Evolutionary conservation across 108 stramenopile genomes (phyloP).

Genomic region (Nitzschia sp.): DNA sequence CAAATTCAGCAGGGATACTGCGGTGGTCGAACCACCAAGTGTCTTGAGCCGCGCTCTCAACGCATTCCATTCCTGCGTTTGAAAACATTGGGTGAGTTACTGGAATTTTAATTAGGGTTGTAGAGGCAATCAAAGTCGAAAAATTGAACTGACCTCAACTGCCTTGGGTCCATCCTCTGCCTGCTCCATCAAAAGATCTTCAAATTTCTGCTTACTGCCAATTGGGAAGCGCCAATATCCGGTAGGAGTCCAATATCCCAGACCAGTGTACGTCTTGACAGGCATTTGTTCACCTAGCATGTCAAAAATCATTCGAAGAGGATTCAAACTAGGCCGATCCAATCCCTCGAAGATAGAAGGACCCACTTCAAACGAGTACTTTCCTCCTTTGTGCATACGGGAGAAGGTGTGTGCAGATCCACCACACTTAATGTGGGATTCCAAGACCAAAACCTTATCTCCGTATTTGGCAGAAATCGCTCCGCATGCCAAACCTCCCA

Average conservation of each 20-base stretch:
- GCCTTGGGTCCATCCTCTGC: constrained; percentile 86
- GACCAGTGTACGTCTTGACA: constrained; percentile 88
- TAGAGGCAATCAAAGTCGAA: neutral
- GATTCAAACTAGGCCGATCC: constrained; percentile 84
- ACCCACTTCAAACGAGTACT: constrained; percentile 90
- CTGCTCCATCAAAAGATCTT: constrained; percentile 80
- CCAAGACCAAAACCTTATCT: constrained; percentile 68
- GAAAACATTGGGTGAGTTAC: neutral
- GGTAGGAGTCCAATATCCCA: constrained; percentile 88
- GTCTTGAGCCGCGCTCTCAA: constrained; percentile 81
- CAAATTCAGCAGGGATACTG: constrained; percentile 82
- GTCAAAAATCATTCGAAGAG: constrained; percentile 90
- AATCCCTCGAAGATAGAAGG: constrained; percentile 90
- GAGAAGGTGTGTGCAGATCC: constrained; percentile 88
- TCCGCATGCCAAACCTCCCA: constrained; percentile 87
- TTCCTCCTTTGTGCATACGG: constrained; percentile 84
- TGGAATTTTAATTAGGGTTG: neutral
- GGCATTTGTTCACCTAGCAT: constrained; percentile 87
- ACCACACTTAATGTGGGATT: constrained; percentile 88
- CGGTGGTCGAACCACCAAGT: constrained; percentile 83
- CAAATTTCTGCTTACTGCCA: constrained; percentile 68
- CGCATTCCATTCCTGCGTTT: constrained; percentile 77
- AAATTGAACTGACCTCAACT: constrained; percentile 43
- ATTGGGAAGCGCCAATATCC: constrained; percentile 92
- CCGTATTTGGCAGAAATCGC: constrained; percentile 88